These are phyloP conservation scores for Phytophthora syringae DNA, from an alignment of 352 stramenopile species.

Conservation along the genomic window DNA sequence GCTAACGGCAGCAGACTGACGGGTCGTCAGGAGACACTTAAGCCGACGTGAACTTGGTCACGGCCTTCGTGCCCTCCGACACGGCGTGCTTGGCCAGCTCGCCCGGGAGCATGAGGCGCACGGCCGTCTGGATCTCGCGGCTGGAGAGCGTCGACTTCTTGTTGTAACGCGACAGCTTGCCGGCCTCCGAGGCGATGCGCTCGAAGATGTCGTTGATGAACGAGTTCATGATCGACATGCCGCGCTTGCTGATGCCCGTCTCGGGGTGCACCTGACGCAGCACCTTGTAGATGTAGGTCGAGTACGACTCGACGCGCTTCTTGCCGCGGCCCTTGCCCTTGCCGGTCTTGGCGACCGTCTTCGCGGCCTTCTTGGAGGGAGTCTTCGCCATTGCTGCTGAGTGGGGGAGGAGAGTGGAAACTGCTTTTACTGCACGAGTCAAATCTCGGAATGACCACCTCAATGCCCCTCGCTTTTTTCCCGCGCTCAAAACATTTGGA, in stretches of 20 bases:
- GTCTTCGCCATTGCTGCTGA: slow-evolving; percentile 93
- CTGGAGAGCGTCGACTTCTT: slow-evolving; percentile 98
- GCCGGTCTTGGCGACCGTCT: slow-evolving; percentile 77
- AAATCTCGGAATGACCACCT: slow-evolving; percentile 42
- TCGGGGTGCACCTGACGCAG: slow-evolving; percentile 96
- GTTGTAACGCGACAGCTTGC: slow-evolving; percentile 97
- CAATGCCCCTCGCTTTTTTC: slow-evolving; percentile 12
- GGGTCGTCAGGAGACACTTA: slow-evolving; percentile 48
- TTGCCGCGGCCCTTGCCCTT: slow-evolving; percentile 89
- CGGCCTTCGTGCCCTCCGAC: slow-evolving; percentile 97
- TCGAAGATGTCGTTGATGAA: slow-evolving; percentile 99
- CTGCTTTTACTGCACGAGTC: slow-evolving; percentile 34
- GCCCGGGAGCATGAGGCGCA: slow-evolving; percentile 95
- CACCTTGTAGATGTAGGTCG: slow-evolving; percentile 94
- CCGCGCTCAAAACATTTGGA: slow-evolving; percentile 21
- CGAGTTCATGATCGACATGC: slow-evolving; percentile 99
- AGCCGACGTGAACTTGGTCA: slow-evolving; percentile 93
- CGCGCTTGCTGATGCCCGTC: slow-evolving; percentile 97
- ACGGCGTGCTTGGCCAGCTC: slow-evolving; percentile 98
- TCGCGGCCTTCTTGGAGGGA: slow-evolving; percentile 93
- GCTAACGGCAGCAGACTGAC: background rate
- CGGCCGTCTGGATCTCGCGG: slow-evolving; percentile 97
- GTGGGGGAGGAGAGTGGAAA: slow-evolving; percentile 23
- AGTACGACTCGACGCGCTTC: slow-evolving; percentile 91
- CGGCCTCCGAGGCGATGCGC: slow-evolving; percentile 96